Evolutionary conservation across 768 basidiomycete species (phyloP).

Genomic region (Auriscalpium microsporum): DNA sequence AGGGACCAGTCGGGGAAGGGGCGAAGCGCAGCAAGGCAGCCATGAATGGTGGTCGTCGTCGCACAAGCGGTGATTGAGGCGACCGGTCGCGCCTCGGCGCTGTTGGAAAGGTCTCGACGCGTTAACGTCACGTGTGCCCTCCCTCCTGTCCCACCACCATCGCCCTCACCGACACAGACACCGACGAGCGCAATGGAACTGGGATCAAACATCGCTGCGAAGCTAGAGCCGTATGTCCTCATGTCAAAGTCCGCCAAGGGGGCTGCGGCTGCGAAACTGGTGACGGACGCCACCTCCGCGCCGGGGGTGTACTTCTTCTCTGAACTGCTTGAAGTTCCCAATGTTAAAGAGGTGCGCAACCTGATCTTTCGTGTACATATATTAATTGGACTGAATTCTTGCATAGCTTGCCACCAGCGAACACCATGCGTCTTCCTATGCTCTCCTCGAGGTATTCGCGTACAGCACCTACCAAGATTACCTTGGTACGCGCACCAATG

Average conservation of each 20-base stretch:
- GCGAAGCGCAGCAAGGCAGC: slow-evolving; percentile 72
- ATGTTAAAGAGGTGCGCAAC: slow-evolving; percentile 69
- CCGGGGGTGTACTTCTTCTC: slow-evolving; percentile 89
- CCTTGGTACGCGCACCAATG: slow-evolving; percentile 31
- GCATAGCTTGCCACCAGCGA: slow-evolving; percentile 58
- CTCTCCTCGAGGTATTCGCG: slow-evolving; percentile 78
- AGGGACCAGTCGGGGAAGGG: slow-evolving; percentile 89
- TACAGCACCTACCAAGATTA: slow-evolving; percentile 86
- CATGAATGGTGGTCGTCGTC: not conserved
- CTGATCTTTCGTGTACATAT: not conserved
- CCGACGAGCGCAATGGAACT: slow-evolving; percentile 41
- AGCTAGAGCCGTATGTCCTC: slow-evolving; percentile 83
- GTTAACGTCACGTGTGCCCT: not conserved
- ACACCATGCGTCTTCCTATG: slow-evolving; percentile 51
- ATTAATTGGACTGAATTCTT: not conserved
- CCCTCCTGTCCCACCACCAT: not conserved
- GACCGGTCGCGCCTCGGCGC: not conserved
- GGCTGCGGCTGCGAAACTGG: slow-evolving; percentile 82
- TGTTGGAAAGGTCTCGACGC: not conserved
- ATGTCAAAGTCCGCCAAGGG: slow-evolving; percentile 91
- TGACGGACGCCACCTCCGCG: slow-evolving; percentile 80
- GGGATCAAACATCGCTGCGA: slow-evolving; percentile 52
- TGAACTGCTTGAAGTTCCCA: slow-evolving; percentile 75
- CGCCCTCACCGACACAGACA: not conserved
- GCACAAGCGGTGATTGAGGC: not conserved